Evolutionary conservation across 306 rosid genomes (phyloP), one percentile per base, ranked within the genome.

Genomic region (Dalbergia oliveri): DNA sequence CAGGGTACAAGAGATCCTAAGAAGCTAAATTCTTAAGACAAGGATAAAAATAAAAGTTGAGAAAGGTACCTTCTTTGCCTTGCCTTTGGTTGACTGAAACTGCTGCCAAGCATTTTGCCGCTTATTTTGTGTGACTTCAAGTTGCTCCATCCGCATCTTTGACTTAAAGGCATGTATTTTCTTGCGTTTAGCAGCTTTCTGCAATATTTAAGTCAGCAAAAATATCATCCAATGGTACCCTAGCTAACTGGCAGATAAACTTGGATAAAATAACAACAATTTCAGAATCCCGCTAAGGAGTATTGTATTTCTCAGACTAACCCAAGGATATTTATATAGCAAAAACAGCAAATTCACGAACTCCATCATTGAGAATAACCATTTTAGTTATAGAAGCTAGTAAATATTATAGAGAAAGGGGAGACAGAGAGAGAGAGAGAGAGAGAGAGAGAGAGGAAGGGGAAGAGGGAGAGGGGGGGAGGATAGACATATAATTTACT

Each of bases 91-190:
- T 47, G 98, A 73, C 81, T 95, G 99, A 82, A 95, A 95, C 84
- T 95, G 98, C 90, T 95, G 99, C 99, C 99, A 95, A 68, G 99
- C 97, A 89, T 95, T 95, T 85, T 95, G 99, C 69, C 99, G 89
- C 85, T 95, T 95, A 83, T 95, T 95, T 78, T 95, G 99, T 12
- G 98, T 85, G 72, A 95, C 96, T 90, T 95, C 99, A 77, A 93
- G 97, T 76, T 95, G 98, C 82, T 95, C 99, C 73, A 93, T n/a
- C 85, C 99, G 85, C 90, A 95, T 85, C 93, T 95, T 95, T 33
- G 99, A 95, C 94, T 95, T 95, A 79, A 91, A 95, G 66, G 99
- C 87, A 45, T 95, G 99, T 86, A 95, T 93, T 87, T 95, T 95
- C 92, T 95, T 95, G 14, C 96, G 93, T 73, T 95, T 95, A 72